Conservation (phyloP, 2,329 filamentous ascomycete species). For the Arthrobotrys musiformis region DNA sequence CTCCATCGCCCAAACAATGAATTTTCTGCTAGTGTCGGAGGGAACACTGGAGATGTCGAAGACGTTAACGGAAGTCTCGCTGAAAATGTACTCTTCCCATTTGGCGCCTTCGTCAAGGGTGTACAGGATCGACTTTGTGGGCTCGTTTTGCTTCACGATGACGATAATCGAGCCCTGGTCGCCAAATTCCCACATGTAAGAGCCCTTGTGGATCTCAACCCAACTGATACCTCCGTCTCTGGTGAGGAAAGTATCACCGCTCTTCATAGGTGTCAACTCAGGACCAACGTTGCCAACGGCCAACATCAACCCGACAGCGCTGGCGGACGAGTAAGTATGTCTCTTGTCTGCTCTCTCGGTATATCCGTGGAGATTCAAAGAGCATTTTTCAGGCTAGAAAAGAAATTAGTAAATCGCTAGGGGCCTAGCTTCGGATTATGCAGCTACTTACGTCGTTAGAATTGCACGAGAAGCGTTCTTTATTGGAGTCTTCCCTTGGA, state of each 20-base stretch:
- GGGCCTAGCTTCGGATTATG: not conserved
- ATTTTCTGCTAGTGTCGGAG: slow-evolving; percentile 88
- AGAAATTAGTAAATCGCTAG: not conserved
- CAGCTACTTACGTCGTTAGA: slow-evolving; percentile 60
- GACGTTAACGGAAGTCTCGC: slow-evolving; percentile 73
- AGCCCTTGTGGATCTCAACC: slow-evolving; percentile 85
- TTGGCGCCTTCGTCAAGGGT: slow-evolving; percentile 81
- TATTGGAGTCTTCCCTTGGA: slow-evolving; percentile 76
- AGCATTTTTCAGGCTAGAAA: slow-evolving; percentile 73
- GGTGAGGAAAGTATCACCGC: slow-evolving; percentile 90
- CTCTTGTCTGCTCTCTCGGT: slow-evolving; percentile 85
- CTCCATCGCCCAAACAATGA: slow-evolving; percentile 83
- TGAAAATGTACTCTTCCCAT: slow-evolving; percentile 81
- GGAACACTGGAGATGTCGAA: slow-evolving; percentile 86
- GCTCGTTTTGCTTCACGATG: slow-evolving; percentile 77
- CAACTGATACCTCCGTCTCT: slow-evolving; percentile 89
- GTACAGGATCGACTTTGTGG: slow-evolving; percentile 77
- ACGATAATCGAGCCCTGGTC: slow-evolving; percentile 94
- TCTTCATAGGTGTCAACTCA: slow-evolving; percentile 72
- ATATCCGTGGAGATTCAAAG: slow-evolving; percentile 90
- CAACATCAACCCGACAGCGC: slow-evolving; percentile 90
- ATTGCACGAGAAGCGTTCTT: slow-evolving; percentile 76
- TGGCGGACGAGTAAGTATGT: slow-evolving; percentile 87
- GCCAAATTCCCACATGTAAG: slow-evolving; percentile 92
- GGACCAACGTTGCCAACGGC: slow-evolving; percentile 90